Evolutionary conservation across 305 asterid genomes (phyloP).

Genomic region (Plantago coronopus): DNA sequence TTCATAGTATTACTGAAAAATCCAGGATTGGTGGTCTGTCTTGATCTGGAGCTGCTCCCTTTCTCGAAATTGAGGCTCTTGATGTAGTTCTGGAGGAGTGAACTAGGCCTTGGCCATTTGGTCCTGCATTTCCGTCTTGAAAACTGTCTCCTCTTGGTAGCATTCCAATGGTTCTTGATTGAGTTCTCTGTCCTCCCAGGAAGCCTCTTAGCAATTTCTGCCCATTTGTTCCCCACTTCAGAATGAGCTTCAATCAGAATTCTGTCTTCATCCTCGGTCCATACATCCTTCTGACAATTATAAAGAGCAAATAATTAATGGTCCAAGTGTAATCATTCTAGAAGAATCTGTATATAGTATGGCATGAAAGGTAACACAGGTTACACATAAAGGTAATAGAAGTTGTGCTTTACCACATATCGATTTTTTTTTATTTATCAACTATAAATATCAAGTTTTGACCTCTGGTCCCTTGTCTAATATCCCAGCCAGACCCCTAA

Average conservation of each 20-base stretch:
- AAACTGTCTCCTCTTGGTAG: slow-evolving; percentile 76
- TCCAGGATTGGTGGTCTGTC: slow-evolving; percentile 11
- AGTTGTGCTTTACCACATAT: too few species aligned
- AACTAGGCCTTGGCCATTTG: slow-evolving; percentile 67
- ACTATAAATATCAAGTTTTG: too few species aligned
- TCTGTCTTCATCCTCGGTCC: slow-evolving; percentile 81
- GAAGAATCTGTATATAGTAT: too few species aligned
- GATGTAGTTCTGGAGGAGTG: slow-evolving; percentile 72
- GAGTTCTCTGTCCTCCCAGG: slow-evolving; percentile 87
- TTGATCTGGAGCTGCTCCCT: slow-evolving; percentile 20
- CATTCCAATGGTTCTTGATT: slow-evolving; percentile 94
- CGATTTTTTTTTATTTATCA: too few species aligned
- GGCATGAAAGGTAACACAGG: too few species aligned
- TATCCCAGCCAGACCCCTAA: too few species aligned
- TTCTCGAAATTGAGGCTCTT: slow-evolving; percentile 50
- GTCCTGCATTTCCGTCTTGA: slow-evolving; percentile 66
- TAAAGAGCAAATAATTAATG: neutral
- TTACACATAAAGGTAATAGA: too few species aligned
- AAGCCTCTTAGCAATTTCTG: slow-evolving; percentile 76
- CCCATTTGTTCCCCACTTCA: slow-evolving; percentile 85
- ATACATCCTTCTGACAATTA: slow-evolving; percentile 57
- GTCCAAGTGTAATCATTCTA: too few species aligned
- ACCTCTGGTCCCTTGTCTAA: too few species aligned
- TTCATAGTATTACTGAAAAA: slow-evolving; percentile 9
- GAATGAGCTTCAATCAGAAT: slow-evolving; percentile 61